Percentiles rank a stretch among this genome's conserved stretches.
Evolutionary conservation across 1,284 basidiomycete species (phyloP).

Genomic region (Austropuccinia psidii): DNA sequence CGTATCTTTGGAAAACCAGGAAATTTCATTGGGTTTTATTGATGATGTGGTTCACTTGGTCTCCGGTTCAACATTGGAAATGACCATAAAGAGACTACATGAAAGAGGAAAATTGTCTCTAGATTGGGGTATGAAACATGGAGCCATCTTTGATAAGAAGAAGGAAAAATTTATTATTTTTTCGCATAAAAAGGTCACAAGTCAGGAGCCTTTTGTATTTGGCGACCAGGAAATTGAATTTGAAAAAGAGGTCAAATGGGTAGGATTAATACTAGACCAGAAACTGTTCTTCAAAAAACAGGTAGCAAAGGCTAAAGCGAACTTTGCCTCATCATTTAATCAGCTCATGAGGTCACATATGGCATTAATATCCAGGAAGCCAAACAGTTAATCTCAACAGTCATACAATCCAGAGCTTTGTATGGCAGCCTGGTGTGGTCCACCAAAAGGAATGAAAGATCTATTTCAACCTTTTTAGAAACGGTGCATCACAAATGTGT

Average conservation of each 20-base stretch:
- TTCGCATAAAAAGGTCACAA: too few relatives aligned
- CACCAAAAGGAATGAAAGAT: background rate
- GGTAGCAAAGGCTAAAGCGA: too few relatives aligned
- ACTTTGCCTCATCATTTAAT: too few relatives aligned
- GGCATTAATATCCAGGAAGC: background rate
- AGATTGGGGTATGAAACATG: background rate
- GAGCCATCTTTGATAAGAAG: background rate
- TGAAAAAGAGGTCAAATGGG: too few relatives aligned
- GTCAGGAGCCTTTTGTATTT: too few relatives aligned
- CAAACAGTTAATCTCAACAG: background rate
- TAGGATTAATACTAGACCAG: too few relatives aligned
- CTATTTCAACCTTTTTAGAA: background rate
- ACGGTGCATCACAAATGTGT: background rate
- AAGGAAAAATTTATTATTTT: background rate
- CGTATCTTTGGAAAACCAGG: background rate
- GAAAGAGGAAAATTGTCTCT: background rate
- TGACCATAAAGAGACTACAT: background rate
- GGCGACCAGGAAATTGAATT: too few relatives aligned
- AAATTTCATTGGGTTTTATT: background rate
- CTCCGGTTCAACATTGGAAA: background rate
- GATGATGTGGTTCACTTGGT: background rate
- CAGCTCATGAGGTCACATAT: too few relatives aligned
- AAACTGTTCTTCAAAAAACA: too few relatives aligned
- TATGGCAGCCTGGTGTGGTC: slow-evolving; percentile 21
- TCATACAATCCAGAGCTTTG: background rate